These are phyloP conservation scores for Cadophora sp. DNA, from an alignment of 2,329 filamentous ascomycete genomes.

Conservation along the genomic window DNA sequence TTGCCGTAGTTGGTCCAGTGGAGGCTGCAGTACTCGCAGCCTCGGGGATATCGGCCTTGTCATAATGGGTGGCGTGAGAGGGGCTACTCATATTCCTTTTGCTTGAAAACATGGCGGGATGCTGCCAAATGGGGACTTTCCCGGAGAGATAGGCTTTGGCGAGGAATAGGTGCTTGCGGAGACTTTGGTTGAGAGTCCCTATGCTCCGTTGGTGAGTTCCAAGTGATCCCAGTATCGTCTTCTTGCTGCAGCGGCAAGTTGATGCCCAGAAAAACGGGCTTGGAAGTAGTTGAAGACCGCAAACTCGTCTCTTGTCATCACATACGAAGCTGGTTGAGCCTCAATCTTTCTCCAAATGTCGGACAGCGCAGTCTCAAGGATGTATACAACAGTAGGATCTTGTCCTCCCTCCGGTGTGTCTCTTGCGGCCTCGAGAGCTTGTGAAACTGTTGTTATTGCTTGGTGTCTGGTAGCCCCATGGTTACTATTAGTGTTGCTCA, in stretches of 20 bases:
- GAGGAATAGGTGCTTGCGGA: not conserved
- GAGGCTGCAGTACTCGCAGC: not conserved
- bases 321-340: slow-evolving; percentile 69
- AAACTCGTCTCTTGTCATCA: slow-evolving; percentile 80
- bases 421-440: slow-evolving; percentile 78
- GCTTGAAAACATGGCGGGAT: not conserved
- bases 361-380: slow-evolving; percentile 69
- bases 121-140: not conserved
- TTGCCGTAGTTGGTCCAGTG: not conserved
- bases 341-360: slow-evolving; percentile 74
- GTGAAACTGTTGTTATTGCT: slow-evolving; percentile 53
- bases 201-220: slow-evolving; percentile 32
- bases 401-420: slow-evolving; percentile 71
- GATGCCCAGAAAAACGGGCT: slow-evolving; percentile 63
- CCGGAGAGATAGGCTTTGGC: not conserved
- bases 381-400: slow-evolving; percentile 66
- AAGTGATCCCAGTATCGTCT: slow-evolving; percentile 60
- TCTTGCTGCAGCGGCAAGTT: slow-evolving; percentile 55
- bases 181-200: not conserved
- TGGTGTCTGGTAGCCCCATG: slow-evolving; percentile 29
- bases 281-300: slow-evolving; percentile 88
- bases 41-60: not conserved
- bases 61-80: slow-evolving; percentile 3
- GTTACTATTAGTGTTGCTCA: slow-evolving; percentile 37
- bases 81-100: not conserved